Percentiles rank a stretch among this genome's conserved stretches.
Evolutionary conservation across 176 grass and related monocot species (phyloP).

Genomic region (Aechmea fasciata): DNA sequence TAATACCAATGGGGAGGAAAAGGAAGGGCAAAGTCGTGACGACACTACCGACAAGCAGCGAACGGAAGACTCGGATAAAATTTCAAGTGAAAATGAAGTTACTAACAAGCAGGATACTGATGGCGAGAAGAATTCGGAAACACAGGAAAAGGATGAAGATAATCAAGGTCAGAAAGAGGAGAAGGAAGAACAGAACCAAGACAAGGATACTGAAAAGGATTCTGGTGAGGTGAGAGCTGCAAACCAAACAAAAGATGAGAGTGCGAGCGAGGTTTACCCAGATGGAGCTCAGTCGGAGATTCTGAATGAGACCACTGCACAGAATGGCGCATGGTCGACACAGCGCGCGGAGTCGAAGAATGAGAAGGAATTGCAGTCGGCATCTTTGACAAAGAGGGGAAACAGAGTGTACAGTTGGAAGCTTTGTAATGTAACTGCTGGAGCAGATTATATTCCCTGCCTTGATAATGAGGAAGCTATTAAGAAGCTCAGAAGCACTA

Average conservation of each 20-base stretch:
- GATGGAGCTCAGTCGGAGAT: constrained; percentile 53
- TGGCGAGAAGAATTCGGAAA: not conserved
- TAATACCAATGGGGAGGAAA: constrained; percentile 5
- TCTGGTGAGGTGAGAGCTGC: not conserved
- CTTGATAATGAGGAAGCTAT: constrained; percentile 79
- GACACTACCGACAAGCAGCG: not conserved
- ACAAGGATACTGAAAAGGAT: not conserved
- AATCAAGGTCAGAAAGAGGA: not conserved
- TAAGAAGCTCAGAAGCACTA: constrained; percentile 43
- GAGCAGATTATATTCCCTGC: constrained; percentile 86
- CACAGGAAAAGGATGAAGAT: not conserved
- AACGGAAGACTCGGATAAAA: not conserved
- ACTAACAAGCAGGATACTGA: not conserved
- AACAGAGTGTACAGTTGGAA: constrained; percentile 34
- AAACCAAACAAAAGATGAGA: constrained; percentile 4
- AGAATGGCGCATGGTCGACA: constrained; percentile 80
- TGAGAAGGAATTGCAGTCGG: constrained; percentile 41
- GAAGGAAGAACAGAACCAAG: not conserved
- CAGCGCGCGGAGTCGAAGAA: constrained; percentile 65
- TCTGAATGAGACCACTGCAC: constrained; percentile 49
- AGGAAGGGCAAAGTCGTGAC: constrained; percentile 14
- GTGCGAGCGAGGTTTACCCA: constrained; percentile 32
- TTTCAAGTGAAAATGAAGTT: constrained; percentile 1
- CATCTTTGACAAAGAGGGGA: constrained; percentile 3
- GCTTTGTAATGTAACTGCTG: constrained; percentile 57